phyloP scores from a whole-genome alignment of 2,329 filamentous ascomycete species.

The Colletotrichum cordylinicola region DNA sequence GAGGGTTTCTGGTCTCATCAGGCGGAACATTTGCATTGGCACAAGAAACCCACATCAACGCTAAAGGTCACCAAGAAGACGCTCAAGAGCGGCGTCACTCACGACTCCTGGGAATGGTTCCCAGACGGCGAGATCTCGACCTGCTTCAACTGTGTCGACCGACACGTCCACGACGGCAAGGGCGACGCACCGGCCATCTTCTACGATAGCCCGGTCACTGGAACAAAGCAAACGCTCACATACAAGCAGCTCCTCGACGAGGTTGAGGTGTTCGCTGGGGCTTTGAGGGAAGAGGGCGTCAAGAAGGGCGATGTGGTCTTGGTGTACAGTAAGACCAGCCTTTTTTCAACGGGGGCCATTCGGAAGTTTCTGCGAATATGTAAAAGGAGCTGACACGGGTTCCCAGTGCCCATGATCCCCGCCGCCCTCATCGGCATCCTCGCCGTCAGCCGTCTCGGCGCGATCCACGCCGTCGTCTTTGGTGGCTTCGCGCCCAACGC shows the following conservation, averaged over 20 bases:
- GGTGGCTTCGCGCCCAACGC: constrained; percentile 86
- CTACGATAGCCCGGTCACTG: constrained; percentile 87
- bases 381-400: background rate
- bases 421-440: constrained; percentile 86
- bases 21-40: constrained; percentile 80
- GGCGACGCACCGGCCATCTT: constrained; percentile 78
- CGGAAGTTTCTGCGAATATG: background rate
- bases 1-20: constrained; percentile 78
- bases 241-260: constrained; percentile 80
- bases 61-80: constrained; percentile 68
- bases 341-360: background rate
- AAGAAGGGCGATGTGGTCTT: constrained; percentile 85
- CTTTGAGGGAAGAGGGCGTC: constrained; percentile 82
- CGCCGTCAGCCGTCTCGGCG: constrained; percentile 80
- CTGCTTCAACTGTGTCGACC: constrained; percentile 89
- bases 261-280: constrained; percentile 82
- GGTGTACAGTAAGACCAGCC: constrained; percentile 74
- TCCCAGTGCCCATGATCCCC: constrained; percentile 90
- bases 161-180: constrained; percentile 82
- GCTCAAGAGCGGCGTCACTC: constrained; percentile 64
- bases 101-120: constrained; percentile 90
- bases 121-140: constrained; percentile 87
- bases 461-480: constrained; percentile 91
- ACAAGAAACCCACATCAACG: constrained; percentile 71
- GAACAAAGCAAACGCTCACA: constrained; percentile 72